phyloP scores from a whole-genome alignment of 192 early-diverging fungal species.

The Umbelopsis isabellina region DNA sequence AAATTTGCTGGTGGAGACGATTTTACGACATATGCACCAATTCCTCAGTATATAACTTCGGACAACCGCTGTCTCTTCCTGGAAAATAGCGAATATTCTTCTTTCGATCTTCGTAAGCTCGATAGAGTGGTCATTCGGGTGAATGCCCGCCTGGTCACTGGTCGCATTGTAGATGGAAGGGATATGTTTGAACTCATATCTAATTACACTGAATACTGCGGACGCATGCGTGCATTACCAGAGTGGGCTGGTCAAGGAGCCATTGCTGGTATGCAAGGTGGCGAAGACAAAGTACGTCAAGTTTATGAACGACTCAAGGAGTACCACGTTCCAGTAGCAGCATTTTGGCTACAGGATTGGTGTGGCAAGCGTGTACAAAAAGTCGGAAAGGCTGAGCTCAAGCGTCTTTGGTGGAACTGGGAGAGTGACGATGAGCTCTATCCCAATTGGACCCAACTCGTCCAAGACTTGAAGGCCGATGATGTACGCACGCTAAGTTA shows the following conservation, averaged over 20 bases:
- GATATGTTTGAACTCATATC: slow-evolving; percentile 40
- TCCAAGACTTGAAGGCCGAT: slow-evolving; percentile 20
- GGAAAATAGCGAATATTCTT: slow-evolving; percentile 40
- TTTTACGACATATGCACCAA: slow-evolving; percentile 42
- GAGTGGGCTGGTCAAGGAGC: slow-evolving; percentile 42
- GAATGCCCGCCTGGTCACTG: slow-evolving; percentile 19
- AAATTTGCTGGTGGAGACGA: slow-evolving; percentile 29
- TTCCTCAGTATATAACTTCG: slow-evolving; percentile 43
- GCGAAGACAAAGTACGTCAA: slow-evolving; percentile 33
- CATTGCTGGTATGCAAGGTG: slow-evolving; percentile 44
- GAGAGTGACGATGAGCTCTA: slow-evolving; percentile 40
- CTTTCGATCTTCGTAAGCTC: slow-evolving; percentile 39
- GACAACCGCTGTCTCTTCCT: slow-evolving; percentile 38
- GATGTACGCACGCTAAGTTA: slow-evolving; percentile 31
- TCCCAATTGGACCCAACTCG: slow-evolving; percentile 34
- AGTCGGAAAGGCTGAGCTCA: slow-evolving; percentile 21
- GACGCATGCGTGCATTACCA: slow-evolving; percentile 41
- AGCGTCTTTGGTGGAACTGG: slow-evolving; percentile 48
- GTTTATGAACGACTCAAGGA: slow-evolving; percentile 27
- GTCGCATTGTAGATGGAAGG: slow-evolving; percentile 39
- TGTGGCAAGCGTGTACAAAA: slow-evolving; percentile 37
- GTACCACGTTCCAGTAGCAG: slow-evolving; percentile 32
- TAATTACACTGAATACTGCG: slow-evolving; percentile 43
- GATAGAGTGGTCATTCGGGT: slow-evolving; percentile 39
- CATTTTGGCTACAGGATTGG: slow-evolving; percentile 45